phyloP scores from a whole-genome alignment of 192 early-diverging fungal genomes.

The Podila epigama region DNA sequence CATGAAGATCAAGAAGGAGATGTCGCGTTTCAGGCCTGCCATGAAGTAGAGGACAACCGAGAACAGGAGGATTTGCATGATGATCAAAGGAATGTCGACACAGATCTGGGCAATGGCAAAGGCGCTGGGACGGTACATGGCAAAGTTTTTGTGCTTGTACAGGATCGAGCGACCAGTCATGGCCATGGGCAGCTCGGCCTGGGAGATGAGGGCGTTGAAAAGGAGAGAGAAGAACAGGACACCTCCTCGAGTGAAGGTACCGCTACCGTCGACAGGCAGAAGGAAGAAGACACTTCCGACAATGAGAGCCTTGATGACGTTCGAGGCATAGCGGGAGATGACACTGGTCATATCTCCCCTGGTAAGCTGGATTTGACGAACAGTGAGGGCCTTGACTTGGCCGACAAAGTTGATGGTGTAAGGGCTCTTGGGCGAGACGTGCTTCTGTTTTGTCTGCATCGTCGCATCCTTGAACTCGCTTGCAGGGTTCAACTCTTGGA shows the following conservation, averaged over 20 bases:
- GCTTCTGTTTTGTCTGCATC: conserved; percentile 62
- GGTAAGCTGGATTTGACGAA: conserved; percentile 71
- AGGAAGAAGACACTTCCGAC: conserved; percentile 75
- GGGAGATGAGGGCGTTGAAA: conserved; percentile 63
- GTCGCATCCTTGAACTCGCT: conserved; percentile 58
- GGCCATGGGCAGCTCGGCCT: conserved; percentile 73
- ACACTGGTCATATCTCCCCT: conserved; percentile 59
- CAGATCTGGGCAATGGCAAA: conserved; percentile 63
- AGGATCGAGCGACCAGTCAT: conserved; percentile 76
- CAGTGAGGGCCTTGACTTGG: conserved; percentile 65
- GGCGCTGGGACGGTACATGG: conserved; percentile 69
- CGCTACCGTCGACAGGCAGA: conserved; percentile 61
- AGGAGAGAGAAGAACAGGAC: conserved; percentile 72
- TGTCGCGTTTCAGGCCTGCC: conserved; percentile 59
- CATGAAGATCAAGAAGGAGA: conserved; percentile 64
- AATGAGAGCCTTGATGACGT: conserved; percentile 70
- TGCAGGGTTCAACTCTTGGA: conserved; percentile 20
- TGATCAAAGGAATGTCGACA: conserved; percentile 57
- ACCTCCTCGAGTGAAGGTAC: conserved; percentile 83
- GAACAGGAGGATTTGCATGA: conserved; percentile 63
- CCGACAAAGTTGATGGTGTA: conserved; percentile 71
- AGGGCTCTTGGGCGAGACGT: conserved; percentile 56
- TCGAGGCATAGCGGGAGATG: conserved; percentile 57
- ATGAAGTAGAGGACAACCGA: conserved; percentile 67
- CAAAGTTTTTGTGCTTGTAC: conserved; percentile 81